phyloP scores from a whole-genome alignment of 257 asterid species.

The Coffea eugenioides region DNA sequence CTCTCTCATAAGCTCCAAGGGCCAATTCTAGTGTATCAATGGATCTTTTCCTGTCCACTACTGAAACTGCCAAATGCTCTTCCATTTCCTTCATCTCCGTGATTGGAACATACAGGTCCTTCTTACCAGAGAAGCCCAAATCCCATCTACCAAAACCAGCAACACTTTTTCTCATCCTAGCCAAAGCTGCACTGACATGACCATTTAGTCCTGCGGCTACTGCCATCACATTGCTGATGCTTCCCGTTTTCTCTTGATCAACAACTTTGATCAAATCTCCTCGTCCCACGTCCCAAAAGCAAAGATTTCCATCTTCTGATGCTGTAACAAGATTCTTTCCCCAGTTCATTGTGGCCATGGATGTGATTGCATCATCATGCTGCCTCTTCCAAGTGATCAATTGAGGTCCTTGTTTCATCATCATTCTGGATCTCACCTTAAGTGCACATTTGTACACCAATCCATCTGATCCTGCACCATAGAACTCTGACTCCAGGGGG shows the following conservation, averaged over 20 bases:
- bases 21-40: conserved; percentile 12
- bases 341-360: conserved; percentile 6
- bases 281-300: conserved; percentile 4
- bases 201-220: background rate
- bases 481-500: conserved; percentile 10
- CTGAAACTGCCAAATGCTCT: conserved; percentile 8
- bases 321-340: conserved; percentile 6
- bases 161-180: background rate
- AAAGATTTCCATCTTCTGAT: conserved; percentile 16
- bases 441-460: conserved; percentile 5
- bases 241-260: conserved; percentile 11
- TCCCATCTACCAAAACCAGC: conserved; percentile 4
- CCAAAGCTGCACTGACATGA: background rate
- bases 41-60: conserved; percentile 16
- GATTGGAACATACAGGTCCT: background rate
- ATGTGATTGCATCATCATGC: background rate
- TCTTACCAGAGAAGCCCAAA: background rate
- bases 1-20: conserved; percentile 18
- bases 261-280: conserved; percentile 11
- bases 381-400: conserved; percentile 1
- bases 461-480: conserved; percentile 23
- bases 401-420: conserved; percentile 7
- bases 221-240: conserved; percentile 3
- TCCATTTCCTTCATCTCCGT: conserved; percentile 8
- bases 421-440: background rate